Evolutionary conservation across 2,329 filamentous ascomycete species (phyloP).

Genomic region (Cyphellophora europaea): DNA sequence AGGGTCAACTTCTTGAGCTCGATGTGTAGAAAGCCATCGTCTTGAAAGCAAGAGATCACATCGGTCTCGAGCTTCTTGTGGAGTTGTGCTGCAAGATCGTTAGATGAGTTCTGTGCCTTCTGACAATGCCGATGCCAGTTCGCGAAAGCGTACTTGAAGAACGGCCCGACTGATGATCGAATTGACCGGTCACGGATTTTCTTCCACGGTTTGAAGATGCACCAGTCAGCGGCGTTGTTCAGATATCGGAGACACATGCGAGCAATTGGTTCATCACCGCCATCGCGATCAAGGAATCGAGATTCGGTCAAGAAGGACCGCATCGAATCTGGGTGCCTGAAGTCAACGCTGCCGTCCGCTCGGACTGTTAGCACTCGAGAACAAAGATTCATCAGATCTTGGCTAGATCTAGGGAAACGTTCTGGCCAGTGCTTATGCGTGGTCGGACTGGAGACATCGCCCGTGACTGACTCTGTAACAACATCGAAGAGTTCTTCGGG

Average conservation of each 20-base stretch:
- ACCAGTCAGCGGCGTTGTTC: no score
- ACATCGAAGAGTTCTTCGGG: neutral
- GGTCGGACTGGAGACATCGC: neutral
- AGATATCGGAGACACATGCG: neutral
- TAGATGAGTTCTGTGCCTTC: neutral
- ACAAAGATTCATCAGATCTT: conserved; percentile 1
- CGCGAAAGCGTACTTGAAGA: neutral
- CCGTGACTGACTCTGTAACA: neutral
- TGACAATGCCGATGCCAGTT: neutral
- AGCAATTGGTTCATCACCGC: neutral
- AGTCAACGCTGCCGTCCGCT: neutral
- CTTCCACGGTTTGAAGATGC: neutral
- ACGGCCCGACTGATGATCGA: neutral
- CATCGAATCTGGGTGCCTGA: neutral
- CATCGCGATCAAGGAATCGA: neutral
- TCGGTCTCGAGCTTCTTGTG: neutral
- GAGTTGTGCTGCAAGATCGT: neutral
- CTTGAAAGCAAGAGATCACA: neutral
- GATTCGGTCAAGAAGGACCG: neutral
- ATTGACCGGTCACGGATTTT: neutral
- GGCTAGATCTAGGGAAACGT: no score
- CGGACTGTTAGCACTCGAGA: neutral
- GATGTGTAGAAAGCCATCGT: neutral
- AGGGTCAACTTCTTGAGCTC: neutral
- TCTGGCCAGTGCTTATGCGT: neutral